Evolutionary conservation across 2,329 filamentous ascomycete species (phyloP), one percentile per base, ranked within the genome.

Genomic region (Helicocarpus griseus): DNA sequence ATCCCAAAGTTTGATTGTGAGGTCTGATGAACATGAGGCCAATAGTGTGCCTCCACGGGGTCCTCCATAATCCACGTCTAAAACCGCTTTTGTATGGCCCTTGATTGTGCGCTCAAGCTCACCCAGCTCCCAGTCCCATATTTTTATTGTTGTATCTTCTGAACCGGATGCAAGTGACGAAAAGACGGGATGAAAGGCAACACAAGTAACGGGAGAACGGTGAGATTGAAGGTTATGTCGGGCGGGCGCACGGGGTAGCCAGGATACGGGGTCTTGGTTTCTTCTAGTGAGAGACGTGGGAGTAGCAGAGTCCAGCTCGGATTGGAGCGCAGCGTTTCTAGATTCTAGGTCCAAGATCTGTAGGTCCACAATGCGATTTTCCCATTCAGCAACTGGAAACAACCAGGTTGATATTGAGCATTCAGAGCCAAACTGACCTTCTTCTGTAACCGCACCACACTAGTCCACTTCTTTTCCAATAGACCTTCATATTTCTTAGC

Each of bases 381-480:
- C n/a, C 28, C 17, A 36, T 9, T 19, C 8, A 44, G 17, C 19
- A 39, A 38, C 14, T 24, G 13, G 41, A 5, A 41, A 51, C 17
- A 19, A 14, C 39, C 45, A 29, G 29, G 38, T 45, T 35, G 39
- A 38, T 35, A 19, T 8, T 4, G n/a, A 13, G 5, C 24, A 19
- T 26, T 2, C 17, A 8, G 14, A 5, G 19, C 28, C 14, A 7
- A 43, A 45, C 69, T 48, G 70, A 86, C 88, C 86, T 95, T 97
- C 72, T 95, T 96, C 72, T 97, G 91, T 68, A 97, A 71, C 55
- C 91, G 80, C 62, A 96, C 89, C 26, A 97, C 86, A 62, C 89
- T 93, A 19, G 91, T 97, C 91, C 91, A 97, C 76, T 97, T 97
- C 80, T 95, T 96, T 77, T 97, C 91, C 59, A 97, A 72, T 26